Percentiles rank a stretch among this genome's conserved stretches.
These are phyloP conservation scores for Aegilops bicornis DNA, from an alignment of 176 grass and related monocot genomes.

Conservation along the genomic window DNA sequence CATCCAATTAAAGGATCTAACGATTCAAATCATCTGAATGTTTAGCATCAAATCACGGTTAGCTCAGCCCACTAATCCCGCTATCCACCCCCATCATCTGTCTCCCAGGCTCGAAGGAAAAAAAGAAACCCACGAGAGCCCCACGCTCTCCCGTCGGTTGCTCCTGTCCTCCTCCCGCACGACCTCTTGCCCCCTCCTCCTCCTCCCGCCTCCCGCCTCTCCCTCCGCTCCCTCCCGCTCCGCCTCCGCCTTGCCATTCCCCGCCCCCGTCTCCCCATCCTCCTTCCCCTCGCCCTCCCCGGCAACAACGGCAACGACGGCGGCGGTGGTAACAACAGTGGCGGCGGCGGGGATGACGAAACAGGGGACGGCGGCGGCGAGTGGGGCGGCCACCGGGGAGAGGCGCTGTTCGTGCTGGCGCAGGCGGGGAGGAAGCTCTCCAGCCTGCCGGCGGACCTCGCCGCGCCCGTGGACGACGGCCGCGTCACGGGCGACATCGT, in stretches of 20 bases:
- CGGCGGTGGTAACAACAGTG: background rate
- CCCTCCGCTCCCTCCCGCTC: background rate
- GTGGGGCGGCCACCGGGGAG: background rate
- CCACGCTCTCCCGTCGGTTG: too few relatives aligned
- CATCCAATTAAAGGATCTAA: too few relatives aligned
- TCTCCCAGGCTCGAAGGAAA: too few relatives aligned
- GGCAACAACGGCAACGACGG: background rate
- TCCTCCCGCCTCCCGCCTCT: too few relatives aligned
- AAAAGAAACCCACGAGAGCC: too few relatives aligned
- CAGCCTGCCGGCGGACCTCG: constrained; percentile 64
- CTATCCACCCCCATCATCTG: too few relatives aligned
- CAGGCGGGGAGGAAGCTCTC: constrained; percentile 60
- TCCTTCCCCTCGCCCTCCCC: constrained; percentile 11
- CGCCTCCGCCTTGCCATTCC: background rate
- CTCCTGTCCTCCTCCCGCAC: too few relatives aligned
- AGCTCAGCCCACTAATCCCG: too few relatives aligned
- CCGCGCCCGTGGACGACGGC: constrained; percentile 56
- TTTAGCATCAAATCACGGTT: too few relatives aligned
- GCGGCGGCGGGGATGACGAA: background rate
- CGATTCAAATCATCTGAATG: too few relatives aligned
- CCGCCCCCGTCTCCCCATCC: constrained; percentile 9
- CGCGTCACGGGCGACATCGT: constrained; percentile 67
- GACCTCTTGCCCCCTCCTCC: too few relatives aligned
- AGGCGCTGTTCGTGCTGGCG: constrained; percentile 58
- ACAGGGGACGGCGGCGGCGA: background rate